Conservation (phyloP, 1,284 basidiomycete species). For the Sporisorium exsertum region DNA sequence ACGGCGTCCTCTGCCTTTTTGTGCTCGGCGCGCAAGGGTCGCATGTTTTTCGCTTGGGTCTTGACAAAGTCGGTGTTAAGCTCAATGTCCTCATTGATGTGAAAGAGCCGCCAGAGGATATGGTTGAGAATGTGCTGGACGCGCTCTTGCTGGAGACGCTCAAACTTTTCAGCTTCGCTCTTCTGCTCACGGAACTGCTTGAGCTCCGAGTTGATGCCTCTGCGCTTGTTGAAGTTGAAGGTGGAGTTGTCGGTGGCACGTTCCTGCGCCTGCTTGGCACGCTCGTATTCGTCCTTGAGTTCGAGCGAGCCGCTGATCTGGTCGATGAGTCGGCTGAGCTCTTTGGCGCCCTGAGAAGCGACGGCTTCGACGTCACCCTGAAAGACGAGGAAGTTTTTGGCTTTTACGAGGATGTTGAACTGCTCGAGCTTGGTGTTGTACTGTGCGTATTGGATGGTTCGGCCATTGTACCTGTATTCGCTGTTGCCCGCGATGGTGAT, state of each 20-base stretch:
- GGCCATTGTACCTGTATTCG: slow-evolving; percentile 66
- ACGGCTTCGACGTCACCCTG: slow-evolving; percentile 96
- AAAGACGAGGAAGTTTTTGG: slow-evolving; percentile 99
- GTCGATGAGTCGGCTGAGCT: slow-evolving; percentile 90
- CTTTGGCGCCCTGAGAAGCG: slow-evolving; percentile 91
- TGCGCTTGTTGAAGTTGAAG: slow-evolving; percentile 90
- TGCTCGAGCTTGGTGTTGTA: slow-evolving; percentile 64
- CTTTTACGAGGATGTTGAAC: slow-evolving; percentile 93
- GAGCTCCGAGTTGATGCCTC: slow-evolving; percentile 92
- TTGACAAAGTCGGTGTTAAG: slow-evolving; percentile 57
- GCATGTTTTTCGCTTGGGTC: slow-evolving; percentile 73
- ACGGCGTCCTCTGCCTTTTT: slow-evolving; percentile 86
- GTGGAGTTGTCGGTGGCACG: slow-evolving; percentile 92
- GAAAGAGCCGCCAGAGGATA: slow-evolving; percentile 88
- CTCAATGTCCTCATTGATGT: slow-evolving; percentile 76
- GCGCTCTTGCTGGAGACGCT: slow-evolving; percentile 79
- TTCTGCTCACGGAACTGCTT: slow-evolving; percentile 98
- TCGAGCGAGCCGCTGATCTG: slow-evolving; percentile 84
- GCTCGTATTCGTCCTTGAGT: slow-evolving; percentile 87
- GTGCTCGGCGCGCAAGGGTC: slow-evolving; percentile 81
- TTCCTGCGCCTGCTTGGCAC: slow-evolving; percentile 86
- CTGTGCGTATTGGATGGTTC: slow-evolving; percentile 51
- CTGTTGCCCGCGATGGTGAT: slow-evolving; percentile 87
- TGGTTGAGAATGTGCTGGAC: slow-evolving; percentile 84
- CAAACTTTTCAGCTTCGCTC: slow-evolving; percentile 89